Conservation (phyloP, 1,139 yeast genomes). For the Suhomyces bolitotheri region DNA sequence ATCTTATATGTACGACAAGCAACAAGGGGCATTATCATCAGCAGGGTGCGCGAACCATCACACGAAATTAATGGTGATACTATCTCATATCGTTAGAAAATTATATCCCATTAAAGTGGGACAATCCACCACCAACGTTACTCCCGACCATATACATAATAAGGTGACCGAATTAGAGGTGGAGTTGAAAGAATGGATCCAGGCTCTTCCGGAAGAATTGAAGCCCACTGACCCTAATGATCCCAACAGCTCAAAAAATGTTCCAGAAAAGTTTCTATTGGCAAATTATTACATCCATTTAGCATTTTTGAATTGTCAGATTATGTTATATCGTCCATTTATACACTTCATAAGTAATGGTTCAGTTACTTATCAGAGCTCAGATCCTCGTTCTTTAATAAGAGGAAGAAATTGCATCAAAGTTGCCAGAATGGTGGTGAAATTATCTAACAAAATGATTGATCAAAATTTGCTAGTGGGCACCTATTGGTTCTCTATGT, state of each 20-base stretch:
- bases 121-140: constrained; percentile 19
- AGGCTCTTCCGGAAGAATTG: constrained; percentile 68
- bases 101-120: constrained; percentile 45
- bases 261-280: constrained; percentile 63
- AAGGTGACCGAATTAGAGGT: constrained; percentile 73
- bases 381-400: constrained; percentile 53
- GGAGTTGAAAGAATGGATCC: constrained; percentile 75
- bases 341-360: constrained; percentile 73
- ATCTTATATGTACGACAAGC: constrained; percentile 43
- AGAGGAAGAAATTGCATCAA: constrained; percentile 84
- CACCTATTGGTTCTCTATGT: constrained; percentile 90
- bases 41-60: constrained; percentile 86
- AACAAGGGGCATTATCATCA: constrained; percentile 57
- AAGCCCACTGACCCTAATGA: constrained; percentile 66
- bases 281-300: constrained; percentile 78
- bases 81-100: constrained; percentile 45
- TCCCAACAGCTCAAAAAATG: constrained; percentile 28
- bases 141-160: constrained; percentile 50
- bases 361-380: constrained; percentile 38
- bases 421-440: constrained; percentile 82
- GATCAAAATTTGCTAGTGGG: constrained; percentile 74
- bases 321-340: constrained; percentile 85
- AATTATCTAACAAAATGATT: constrained; percentile 80
- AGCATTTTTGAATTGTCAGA: constrained; percentile 79
- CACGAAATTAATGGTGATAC: constrained; percentile 60